Base-by-base conservation (phyloP, 1,139 yeast genomes). In the Saccharomyces hybrid region DNA sequence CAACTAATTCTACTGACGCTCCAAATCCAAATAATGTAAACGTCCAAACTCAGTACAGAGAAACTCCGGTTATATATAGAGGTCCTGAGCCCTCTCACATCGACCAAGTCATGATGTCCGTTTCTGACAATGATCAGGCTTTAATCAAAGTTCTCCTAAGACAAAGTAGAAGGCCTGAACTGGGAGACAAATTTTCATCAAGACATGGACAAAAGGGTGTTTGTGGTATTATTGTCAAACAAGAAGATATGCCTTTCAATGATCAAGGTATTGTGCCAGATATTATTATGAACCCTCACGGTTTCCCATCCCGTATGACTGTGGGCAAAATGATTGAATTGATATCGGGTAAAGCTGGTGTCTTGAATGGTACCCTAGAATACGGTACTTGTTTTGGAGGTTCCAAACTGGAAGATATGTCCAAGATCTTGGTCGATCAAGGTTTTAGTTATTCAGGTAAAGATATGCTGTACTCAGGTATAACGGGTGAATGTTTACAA, bases 291-390 rank as follows among this genome's bases (percentile, higher is more conserved):
- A 93, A 93, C 68, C 99, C 99, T 1, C 99, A 93, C 70, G 99
- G 97, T 75, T 93, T 93, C 84, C 99, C 99, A 61, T 91, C 98
- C 44, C 95, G 99, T 78, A 93, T 93, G 99, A 93, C 99, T 50
- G 99, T 93, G 27, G 99, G 99, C 58, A 93, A 93, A 71, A 93
- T 93, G 98, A 85, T 95, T 64, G 99, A 93, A 71, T 78, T 93
- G 60, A 87, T 93, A 28, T 87, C 96, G 32, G 99, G 99, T 64
- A 93, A 93, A 70, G 99, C 99, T 0, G 99, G 99, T 69, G 98
- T 93, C 42, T 74, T 93, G 62, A 88, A 88, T 63, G 99, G 99
- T 5, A 71, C 88, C 2, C 75, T 95, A 58, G 96, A 95, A 70
- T 93, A 93, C 65, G 99, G 99, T 66, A 93, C 99, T 0, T 95